Base-by-base conservation (phyloP, 1,139 yeast species). In the Diutina mesorugosa region DNA sequence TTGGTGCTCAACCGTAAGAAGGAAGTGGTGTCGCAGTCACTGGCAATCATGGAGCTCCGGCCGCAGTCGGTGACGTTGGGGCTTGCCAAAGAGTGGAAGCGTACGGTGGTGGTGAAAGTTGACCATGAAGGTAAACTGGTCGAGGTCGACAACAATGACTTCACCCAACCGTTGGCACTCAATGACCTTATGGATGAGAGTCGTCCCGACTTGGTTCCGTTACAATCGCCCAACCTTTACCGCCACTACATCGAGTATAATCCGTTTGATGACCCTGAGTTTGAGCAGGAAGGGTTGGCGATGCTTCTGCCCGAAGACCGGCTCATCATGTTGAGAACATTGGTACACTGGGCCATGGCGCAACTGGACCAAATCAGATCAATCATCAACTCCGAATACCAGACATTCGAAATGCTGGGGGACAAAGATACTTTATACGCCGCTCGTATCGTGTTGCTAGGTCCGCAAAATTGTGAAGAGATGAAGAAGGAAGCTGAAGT, bases 281-380 rank as follows among this genome's bases (percentile, higher is more conserved):
- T 50, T 18, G 53, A 50, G 10, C 29, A 30, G n/a, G 45, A 50
- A 16, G 53, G 53, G 10, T 16, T 50, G 8, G 28, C 18, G 53
- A 38, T 32, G 41, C 53, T 50, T 38, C 18, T 18, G 28, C 53
- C 53, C 4, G 45, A n/a, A 16, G 18, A 50, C 45, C 53, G 53
- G 10, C 53, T 50, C 45, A 32, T 50, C 29, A 50, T 50, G 53
- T 18, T 50, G n/a, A n/a, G 53, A n/a, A 50, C 32, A 9, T 18
- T 50, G n/a, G 53, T 50, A 14, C 53, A 50, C n/a, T 50, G 53
- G 53, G 41, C 53, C 26, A 50, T 50, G 53, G 45, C 45, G 12
- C 53, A 50, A n/a, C 53, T 50, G 53, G 53, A 50, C 5, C 53
- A 32, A 18, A 50, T 50, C 28, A 26, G 45, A 7, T 12, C 30